phyloP scores from a whole-genome alignment of 495 filamentous ascomycete species.

The Amorphotheca resinae region DNA sequence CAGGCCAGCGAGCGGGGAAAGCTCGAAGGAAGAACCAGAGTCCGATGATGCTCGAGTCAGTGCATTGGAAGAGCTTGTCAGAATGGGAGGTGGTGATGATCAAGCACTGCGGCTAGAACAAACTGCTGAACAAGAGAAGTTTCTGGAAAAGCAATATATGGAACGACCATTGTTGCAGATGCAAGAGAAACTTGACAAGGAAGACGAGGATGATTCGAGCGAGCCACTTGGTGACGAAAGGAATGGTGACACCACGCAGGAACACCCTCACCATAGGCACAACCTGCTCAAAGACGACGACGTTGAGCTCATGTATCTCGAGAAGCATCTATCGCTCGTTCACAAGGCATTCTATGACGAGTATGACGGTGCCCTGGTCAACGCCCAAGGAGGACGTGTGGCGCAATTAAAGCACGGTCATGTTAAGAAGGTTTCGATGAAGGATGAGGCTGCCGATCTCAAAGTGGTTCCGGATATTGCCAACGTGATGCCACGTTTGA shows the following conservation, averaged over 20 bases:
- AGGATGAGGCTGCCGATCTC: constrained; percentile 37
- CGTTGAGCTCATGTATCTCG: constrained; percentile 60
- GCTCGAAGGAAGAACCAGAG: constrained; percentile 16
- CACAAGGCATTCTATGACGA: constrained; percentile 72
- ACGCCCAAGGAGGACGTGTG: constrained; percentile 43
- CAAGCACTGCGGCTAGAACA: constrained; percentile 59
- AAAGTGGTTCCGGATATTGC: constrained; percentile 75
- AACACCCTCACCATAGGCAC: constrained; percentile 37
- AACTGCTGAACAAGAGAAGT: constrained; percentile 68
- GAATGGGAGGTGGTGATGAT: constrained; percentile 64
- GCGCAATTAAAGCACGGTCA: constrained; percentile 35
- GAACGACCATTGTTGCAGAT: constrained; percentile 77
- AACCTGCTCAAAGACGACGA: constrained; percentile 80
- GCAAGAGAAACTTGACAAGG: constrained; percentile 76
- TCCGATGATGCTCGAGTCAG: constrained; percentile 29
- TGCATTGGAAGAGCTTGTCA: constrained; percentile 61
- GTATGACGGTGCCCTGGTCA: constrained; percentile 46
- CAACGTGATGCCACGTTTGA: constrained; percentile 65
- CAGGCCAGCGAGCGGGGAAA: background rate
- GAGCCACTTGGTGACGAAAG: constrained; percentile 9
- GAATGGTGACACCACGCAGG: constrained; percentile 11
- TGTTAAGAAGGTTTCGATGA: constrained; percentile 18
- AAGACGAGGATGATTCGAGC: constrained; percentile 44
- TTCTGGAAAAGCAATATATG: constrained; percentile 75
- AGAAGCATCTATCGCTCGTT: constrained; percentile 57